Percentiles rank a stretch among this genome's conserved stretches.
Evolutionary conservation across 352 stramenopile genomes (phyloP).

Genomic region (Phytophthora vignae): DNA sequence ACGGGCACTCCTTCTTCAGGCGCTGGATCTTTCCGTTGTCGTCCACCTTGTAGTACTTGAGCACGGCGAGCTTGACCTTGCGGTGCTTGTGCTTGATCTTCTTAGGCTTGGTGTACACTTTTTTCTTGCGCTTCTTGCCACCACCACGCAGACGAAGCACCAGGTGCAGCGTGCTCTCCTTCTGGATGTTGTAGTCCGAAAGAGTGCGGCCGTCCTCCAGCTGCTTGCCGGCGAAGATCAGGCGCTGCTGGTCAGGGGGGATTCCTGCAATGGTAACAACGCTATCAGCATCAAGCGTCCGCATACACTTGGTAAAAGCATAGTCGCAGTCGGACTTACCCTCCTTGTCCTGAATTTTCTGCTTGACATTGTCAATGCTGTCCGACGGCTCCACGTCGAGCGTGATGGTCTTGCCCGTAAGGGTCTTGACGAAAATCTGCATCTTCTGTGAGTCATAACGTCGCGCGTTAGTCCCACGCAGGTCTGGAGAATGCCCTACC

Average conservation of each 20-base stretch:
- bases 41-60: slow-evolving; percentile 98
- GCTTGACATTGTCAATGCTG: slow-evolving; percentile 99
- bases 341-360: slow-evolving; percentile 99
- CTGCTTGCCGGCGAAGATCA: slow-evolving; percentile 99
- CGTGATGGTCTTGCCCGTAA: slow-evolving; percentile 99
- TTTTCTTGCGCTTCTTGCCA: slow-evolving; percentile 99
- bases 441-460: slow-evolving; percentile 71
- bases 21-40: slow-evolving; percentile 97
- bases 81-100: slow-evolving; percentile 98
- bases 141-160: slow-evolving; percentile 96
- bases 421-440: slow-evolving; percentile 97
- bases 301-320: neutral
- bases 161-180: slow-evolving; percentile 98
- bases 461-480: slow-evolving; percentile 25
- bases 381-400: slow-evolving; percentile 99
- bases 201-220: slow-evolving; percentile 96
- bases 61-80: slow-evolving; percentile 97
- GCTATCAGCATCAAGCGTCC: no score
- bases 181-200: slow-evolving; percentile 96
- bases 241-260: slow-evolving; percentile 99
- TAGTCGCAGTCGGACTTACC: slow-evolving; percentile 40
- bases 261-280: slow-evolving; percentile 79
- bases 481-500: slow-evolving; percentile 5
- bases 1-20: slow-evolving; percentile 98
- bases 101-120: slow-evolving; percentile 99